A percentile compares a stretch with the other conserved stretches of the same genome.
Evolutionary conservation across 2,329 filamentous ascomycete species (phyloP).

Genomic region (Fusarium verrucosum): DNA sequence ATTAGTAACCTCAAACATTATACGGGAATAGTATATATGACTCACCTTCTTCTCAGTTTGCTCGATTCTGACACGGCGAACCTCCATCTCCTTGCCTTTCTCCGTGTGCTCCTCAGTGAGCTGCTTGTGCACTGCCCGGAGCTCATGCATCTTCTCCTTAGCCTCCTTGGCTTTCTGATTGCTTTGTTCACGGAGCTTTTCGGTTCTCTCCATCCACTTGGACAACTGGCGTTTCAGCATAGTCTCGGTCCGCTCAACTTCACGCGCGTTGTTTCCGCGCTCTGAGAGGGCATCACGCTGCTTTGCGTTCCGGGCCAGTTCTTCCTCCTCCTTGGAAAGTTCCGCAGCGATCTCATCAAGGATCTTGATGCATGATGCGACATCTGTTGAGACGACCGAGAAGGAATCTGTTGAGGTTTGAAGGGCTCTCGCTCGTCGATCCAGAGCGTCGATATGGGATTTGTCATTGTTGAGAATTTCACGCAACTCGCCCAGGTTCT

Average conservation of each 20-base stretch:
- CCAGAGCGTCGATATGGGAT: conserved; percentile 84
- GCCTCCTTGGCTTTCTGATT: conserved; percentile 83
- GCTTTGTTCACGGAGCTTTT: conserved; percentile 82
- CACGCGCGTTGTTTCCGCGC: conserved; percentile 85
- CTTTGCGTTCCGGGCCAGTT: conserved; percentile 78
- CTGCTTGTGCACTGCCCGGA: conserved; percentile 80
- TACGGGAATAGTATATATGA: background rate
- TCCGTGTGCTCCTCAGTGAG: conserved; percentile 86
- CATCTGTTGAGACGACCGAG: conserved; percentile 81
- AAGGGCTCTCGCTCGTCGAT: conserved; percentile 85
- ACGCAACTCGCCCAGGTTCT: conserved; percentile 81
- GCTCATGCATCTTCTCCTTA: conserved; percentile 88
- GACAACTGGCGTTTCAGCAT: conserved; percentile 83
- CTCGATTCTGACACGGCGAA: conserved; percentile 90
- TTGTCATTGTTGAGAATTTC: conserved; percentile 82
- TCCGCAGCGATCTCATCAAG: conserved; percentile 89
- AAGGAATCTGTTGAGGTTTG: conserved; percentile 95
- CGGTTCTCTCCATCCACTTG: conserved; percentile 87
- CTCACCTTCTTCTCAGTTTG: conserved; percentile 97
- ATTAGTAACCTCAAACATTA: conserved; percentile 30
- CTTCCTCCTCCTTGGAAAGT: conserved; percentile 89
- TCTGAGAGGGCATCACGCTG: conserved; percentile 90
- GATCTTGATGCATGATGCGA: conserved; percentile 86
- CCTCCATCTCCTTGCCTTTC: conserved; percentile 92
- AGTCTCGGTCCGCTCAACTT: conserved; percentile 88